Evolutionary conservation across 2,329 filamentous ascomycete species (phyloP), one percentile per base, ranked within the genome.

Genomic region (Apiospora marii): DNA sequence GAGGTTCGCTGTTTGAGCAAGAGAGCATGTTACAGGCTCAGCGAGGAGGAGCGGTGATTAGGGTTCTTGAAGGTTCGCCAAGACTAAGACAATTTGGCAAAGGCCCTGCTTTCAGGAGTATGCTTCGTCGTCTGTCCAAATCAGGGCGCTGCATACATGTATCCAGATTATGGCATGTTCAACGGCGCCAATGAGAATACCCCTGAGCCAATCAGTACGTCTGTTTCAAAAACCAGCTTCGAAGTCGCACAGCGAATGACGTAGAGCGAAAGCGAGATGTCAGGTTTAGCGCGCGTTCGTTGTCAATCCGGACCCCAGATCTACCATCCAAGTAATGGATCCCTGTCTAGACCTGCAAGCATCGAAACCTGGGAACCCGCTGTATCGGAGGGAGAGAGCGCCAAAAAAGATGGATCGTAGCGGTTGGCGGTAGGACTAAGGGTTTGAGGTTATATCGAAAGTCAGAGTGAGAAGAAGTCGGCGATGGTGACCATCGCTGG

Each of bases 21-120:
- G 22, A 64, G 34, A 64, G 58, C 58, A 64, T 64, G 58, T 41
- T 64, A 41, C 1, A 64, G 30, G 53, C 10, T 37, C 16, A 10
- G 19, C 22, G 46, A 49, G 46, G 34, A 37, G 41, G 58, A 64
- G 58, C 58, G 58, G 34, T 41, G 30, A 41, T 37, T 41, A 64
- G 58, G 58, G 58, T 64, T 64, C 58, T 64, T 64, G 58, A 64
- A 64, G 34, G 58, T 64, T 64, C 58, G 58, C 58, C 58, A 64
- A 64, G 58, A 22, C 34, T 64, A 34, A 41, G 34, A 41, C 34
- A 12, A 64, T 41, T 64, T n/a, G 58, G 30, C 34, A 37, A n/a
- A 41, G 58, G 41, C 19, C 58, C 34, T 64, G 58, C 58, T 64
- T 64, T 64, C 58, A 41, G 34, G 53, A 34, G 53, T 61, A 61